Evolutionary conservation across 257 asterid species (phyloP), one percentile per base, ranked within the genome.

Genomic region (Eustoma russellianum): DNA sequence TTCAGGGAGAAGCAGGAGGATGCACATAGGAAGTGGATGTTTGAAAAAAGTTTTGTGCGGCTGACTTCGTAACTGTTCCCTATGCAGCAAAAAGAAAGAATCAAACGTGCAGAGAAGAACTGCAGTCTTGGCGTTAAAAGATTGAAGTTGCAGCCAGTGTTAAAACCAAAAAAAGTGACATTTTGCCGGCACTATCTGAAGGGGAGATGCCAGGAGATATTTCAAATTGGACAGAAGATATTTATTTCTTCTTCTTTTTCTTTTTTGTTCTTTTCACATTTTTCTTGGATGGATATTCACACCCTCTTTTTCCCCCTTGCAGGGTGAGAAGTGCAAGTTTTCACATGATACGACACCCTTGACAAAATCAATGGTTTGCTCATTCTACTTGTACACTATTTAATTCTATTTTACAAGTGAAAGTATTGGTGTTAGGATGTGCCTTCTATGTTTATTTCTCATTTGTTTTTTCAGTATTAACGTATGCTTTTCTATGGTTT

Each of bases 141-240:
- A 70, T 71, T 87, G 70, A 91, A 79, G 79, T 73, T 87, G 65
- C 88, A 61, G 67, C 86, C 93, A 24, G 70, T 70, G 51, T 13
- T 66, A 71, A 91, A 75, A 71, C 86, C 83, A 55, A 84, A 80
- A 69, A 67, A 62, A 38, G 77, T 74, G 59, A 52, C 64, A 15
- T 70, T 68, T 72, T 87, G 97, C 74, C 83, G 80, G 35, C 95
- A 87, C 81, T 91, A 77, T 79, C 65, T 78, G 35, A 68, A 71
- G 46, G 97, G 98, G 52, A 84, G 93, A 83, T 91, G 98, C 77
- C 77, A 77, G 15, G 86, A 91, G 98, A 96, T 90, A 63, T 69
- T 34, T 53, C 65, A 13, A 33, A 44, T 64, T 60, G 40, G 62
- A 46, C 58, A 33, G 30, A 56, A 33, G 52, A 48, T 41, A 33